Evolutionary conservation across 805 yeast species (phyloP).

Genomic region (Saccharomycopsis malanga): DNA sequence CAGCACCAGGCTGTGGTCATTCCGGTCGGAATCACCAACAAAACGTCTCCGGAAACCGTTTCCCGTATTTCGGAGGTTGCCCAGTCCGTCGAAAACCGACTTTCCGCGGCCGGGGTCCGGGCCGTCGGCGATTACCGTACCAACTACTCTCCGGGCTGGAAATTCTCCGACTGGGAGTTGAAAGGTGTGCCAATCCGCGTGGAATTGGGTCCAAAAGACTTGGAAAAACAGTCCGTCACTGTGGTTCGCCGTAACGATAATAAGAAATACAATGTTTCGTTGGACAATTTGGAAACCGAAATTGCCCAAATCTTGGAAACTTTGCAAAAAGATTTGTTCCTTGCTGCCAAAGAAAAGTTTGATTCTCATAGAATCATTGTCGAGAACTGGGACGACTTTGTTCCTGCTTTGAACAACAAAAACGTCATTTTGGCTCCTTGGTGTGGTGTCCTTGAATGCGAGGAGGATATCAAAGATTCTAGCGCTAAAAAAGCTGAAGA

Average conservation of each 20-base stretch:
- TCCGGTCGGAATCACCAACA: slow-evolving; percentile 91
- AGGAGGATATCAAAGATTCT: slow-evolving; percentile 91
- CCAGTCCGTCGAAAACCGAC: slow-evolving; percentile 54
- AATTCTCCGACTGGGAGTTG: slow-evolving; percentile 94
- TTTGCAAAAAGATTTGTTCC: slow-evolving; percentile 69
- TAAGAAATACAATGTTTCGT: slow-evolving; percentile 58
- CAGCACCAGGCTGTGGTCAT: slow-evolving; percentile 86
- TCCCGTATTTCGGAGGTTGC: slow-evolving; percentile 64
- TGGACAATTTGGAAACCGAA: slow-evolving; percentile 56
- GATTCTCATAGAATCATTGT: slow-evolving; percentile 81
- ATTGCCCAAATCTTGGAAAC: slow-evolving; percentile 74
- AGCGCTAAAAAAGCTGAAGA: slow-evolving; percentile 72
- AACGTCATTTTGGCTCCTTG: slow-evolving; percentile 91
- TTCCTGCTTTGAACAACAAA: slow-evolving; percentile 84
- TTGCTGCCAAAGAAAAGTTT: slow-evolving; percentile 72
- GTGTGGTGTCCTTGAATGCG: slow-evolving; percentile 95
- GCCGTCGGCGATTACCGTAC: slow-evolving; percentile 84
- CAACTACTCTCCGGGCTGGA: slow-evolving; percentile 97
- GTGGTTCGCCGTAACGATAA: slow-evolving; percentile 93
- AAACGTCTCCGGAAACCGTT: slow-evolving; percentile 73
- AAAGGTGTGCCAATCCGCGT: slow-evolving; percentile 92
- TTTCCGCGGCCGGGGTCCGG: slow-evolving; percentile 60
- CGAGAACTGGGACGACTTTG: slow-evolving; percentile 85
- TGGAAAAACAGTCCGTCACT: slow-evolving; percentile 67
- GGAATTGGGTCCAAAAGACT: slow-evolving; percentile 95